Percentiles rank a stretch among this genome's conserved stretches.
phyloP scores from a whole-genome alignment of 2,329 filamentous ascomycete species.

The Aspergillus sp. region DNA sequence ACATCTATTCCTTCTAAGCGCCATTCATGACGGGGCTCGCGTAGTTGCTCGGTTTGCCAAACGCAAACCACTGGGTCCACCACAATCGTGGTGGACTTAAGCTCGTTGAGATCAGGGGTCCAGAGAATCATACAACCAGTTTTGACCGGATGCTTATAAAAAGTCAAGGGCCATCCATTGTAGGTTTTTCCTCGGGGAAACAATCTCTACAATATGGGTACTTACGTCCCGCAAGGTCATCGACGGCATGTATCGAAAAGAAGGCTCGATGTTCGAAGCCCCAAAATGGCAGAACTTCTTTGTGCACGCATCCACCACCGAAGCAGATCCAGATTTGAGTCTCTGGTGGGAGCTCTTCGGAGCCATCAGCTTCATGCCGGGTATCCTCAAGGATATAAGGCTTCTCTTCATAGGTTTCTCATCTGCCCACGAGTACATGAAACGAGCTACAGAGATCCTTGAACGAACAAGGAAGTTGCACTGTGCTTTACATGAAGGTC shows the following conservation, averaged over 20 bases:
- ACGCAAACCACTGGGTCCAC: constrained; percentile 1
- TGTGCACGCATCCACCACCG: not conserved
- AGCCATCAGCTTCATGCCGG: not conserved
- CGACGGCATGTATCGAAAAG: not conserved
- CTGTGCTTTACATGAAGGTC: too few relatives aligned
- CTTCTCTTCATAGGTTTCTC: not conserved
- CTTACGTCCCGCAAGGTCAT: not conserved
- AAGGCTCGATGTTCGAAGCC: not conserved
- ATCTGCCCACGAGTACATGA: not conserved
- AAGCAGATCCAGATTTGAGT: not conserved
- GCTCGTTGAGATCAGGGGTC: not conserved
- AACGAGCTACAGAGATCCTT: not conserved
- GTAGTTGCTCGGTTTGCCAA: not conserved
- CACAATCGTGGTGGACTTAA: not conserved
- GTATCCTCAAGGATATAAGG: not conserved
- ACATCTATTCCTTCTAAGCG: too few relatives aligned
- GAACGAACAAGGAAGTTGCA: not conserved
- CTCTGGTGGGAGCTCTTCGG: constrained; percentile 5
- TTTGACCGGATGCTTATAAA: constrained; percentile 1
- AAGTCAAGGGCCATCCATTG: constrained; percentile 3
- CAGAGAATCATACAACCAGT: not conserved
- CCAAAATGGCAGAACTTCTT: not conserved
- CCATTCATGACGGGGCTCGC: too few relatives aligned
- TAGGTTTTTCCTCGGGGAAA: not conserved
- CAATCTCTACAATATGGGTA: not conserved